Evolutionary conservation across 192 early-diverging fungal genomes (phyloP).

Genomic region (Blastocladiella britannica): DNA sequence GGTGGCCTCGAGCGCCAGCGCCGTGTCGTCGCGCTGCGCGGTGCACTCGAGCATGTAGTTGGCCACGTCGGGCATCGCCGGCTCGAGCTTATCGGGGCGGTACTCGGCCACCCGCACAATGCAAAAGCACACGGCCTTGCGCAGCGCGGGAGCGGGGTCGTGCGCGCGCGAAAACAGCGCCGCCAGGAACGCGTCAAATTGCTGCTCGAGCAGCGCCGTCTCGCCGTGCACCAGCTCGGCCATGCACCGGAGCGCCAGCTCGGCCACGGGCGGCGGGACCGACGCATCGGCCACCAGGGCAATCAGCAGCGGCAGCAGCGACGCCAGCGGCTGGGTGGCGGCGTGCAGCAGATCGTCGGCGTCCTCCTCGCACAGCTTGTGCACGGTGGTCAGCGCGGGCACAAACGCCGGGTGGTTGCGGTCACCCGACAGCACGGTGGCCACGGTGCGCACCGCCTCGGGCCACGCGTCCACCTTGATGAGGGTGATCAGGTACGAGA

Average conservation of each 20-base stretch:
- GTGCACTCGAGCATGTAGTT: slow-evolving; percentile 91
- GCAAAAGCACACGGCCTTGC: slow-evolving; percentile 82
- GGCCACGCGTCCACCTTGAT: slow-evolving; percentile 59
- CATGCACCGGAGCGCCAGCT: slow-evolving; percentile 65
- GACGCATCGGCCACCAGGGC: slow-evolving; percentile 50
- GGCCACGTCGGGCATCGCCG: slow-evolving; percentile 70
- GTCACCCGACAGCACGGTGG: background rate
- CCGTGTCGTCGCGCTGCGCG: slow-evolving; percentile 45
- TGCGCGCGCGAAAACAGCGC: slow-evolving; percentile 65
- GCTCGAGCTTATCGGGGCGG: slow-evolving; percentile 61
- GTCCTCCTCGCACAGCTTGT: slow-evolving; percentile 93
- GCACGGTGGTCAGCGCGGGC: slow-evolving; percentile 34
- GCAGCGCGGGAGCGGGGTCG: slow-evolving; percentile 62
- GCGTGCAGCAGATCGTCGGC: slow-evolving; percentile 53
- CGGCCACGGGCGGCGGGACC: slow-evolving; percentile 38
- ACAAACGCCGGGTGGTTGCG: background rate
- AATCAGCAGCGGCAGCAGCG: slow-evolving; percentile 80
- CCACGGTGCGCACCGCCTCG: slow-evolving; percentile 50
- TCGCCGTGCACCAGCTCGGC: slow-evolving; percentile 62
- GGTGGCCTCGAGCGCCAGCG: slow-evolving; percentile 89
- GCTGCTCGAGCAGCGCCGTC: slow-evolving; percentile 29
- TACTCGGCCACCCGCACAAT: slow-evolving; percentile 77
- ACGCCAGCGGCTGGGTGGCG: slow-evolving; percentile 47
- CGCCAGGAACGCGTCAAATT: slow-evolving; percentile 48
- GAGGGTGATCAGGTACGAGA: slow-evolving; percentile 61